Conservation (phyloP, 345 rosid species). For the Luvunga scandens region DNA sequence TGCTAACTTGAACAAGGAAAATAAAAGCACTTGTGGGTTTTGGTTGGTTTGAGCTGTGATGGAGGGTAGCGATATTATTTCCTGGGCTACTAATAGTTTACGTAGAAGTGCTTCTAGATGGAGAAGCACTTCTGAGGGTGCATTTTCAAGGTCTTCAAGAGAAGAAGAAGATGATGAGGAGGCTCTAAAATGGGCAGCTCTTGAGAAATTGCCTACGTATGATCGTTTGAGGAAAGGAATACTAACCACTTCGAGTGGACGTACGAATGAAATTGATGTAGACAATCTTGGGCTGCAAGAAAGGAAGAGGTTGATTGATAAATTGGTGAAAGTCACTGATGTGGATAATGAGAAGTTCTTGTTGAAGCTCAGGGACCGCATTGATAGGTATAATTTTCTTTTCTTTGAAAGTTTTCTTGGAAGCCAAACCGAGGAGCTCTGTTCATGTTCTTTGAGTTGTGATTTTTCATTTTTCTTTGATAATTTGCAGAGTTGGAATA, state of each 20-base stretch:
- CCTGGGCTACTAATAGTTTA: constrained; percentile 12
- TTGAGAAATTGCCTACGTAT: constrained; percentile 43
- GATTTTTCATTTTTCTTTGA: background rate
- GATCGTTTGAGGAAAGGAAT: constrained; percentile 39
- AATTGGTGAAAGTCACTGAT: constrained; percentile 27
- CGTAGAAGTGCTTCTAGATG: constrained; percentile 7
- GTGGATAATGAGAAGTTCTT: constrained; percentile 41
- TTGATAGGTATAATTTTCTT: constrained; percentile 24
- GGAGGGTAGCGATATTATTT: background rate
- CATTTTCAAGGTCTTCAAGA: constrained; percentile 50
- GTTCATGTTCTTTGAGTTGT: background rate
- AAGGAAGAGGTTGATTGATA: constrained; percentile 28
- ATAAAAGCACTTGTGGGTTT: background rate
- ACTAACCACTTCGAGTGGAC: constrained; percentile 9
- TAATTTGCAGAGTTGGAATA: constrained; percentile 34
- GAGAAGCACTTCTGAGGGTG: constrained; percentile 12
- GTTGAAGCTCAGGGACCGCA: constrained; percentile 30
- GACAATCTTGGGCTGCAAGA: constrained; percentile 20
- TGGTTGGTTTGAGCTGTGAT: background rate
- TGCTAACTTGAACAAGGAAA: background rate
- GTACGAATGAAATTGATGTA: constrained; percentile 21
- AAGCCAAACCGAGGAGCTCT: background rate
- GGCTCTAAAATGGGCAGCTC: constrained; percentile 56
- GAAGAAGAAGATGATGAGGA: constrained; percentile 68
- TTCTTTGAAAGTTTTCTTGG: background rate